Conservation (phyloP, 2,329 filamentous ascomycete genomes). For the Hymenoscyphus scutula region DNA sequence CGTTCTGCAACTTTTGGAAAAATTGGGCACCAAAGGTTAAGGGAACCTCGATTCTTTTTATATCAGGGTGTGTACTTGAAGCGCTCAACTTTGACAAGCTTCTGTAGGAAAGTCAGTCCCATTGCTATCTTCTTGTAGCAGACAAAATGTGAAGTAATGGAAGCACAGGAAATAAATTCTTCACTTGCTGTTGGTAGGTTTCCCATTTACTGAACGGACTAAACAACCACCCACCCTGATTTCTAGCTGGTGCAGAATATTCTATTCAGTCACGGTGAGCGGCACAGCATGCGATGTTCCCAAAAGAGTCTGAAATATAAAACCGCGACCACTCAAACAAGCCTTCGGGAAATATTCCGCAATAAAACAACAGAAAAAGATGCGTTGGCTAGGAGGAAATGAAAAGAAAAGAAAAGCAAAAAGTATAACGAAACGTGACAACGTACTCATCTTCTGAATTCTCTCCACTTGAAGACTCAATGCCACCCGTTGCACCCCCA, state of each 20-base stretch:
- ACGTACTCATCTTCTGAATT: conserved; percentile 2
- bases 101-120: background rate
- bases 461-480: background rate
- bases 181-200: too few species aligned
- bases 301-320: background rate
- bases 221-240: too few species aligned
- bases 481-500: background rate
- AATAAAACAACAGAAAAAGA: background rate
- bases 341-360: background rate
- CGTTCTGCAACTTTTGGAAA: conserved; percentile 70
- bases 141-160: background rate
- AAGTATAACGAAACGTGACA: too few species aligned
- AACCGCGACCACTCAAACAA: background rate
- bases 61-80: background rate
- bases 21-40: conserved; percentile 76
- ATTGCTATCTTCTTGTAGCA: background rate
- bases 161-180: too few species aligned
- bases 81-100: background rate
- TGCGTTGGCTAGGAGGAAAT: background rate
- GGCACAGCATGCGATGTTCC: background rate
- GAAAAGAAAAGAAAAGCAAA: too few species aligned
- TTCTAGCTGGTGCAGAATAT: too few species aligned
- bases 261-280: too few species aligned
- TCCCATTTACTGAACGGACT: too few species aligned
- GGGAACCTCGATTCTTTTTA: conserved; percentile 62